These are phyloP conservation scores for Clonostachys rhizophaga DNA, from an alignment of 2,329 filamentous ascomycete species.

Conservation along the genomic window DNA sequence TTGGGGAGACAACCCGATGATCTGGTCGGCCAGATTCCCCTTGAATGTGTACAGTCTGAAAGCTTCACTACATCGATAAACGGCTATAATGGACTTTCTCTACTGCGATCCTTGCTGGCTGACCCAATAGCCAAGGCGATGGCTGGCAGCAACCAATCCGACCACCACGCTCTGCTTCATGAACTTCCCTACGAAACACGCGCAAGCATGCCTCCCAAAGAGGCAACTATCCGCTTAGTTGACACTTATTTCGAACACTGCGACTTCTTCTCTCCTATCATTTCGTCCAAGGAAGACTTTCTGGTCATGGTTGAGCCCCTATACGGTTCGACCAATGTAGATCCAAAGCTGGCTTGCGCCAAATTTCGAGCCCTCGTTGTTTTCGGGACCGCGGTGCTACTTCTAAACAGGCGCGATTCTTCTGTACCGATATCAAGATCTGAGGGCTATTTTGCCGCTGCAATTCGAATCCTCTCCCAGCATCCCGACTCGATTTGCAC, in stretches of 20 bases:
- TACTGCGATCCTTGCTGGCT: conserved; percentile 3
- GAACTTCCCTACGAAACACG: conserved; percentile 6
- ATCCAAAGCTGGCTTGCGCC: background rate
- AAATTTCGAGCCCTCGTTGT: conserved; percentile 4
- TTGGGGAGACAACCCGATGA: background rate
- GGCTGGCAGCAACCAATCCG: background rate
- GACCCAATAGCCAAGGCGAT: conserved; percentile 2
- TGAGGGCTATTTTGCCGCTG: conserved; percentile 6
- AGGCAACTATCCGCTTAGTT: conserved; percentile 4
- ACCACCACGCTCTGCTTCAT: conserved; percentile 1
- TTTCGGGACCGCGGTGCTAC: conserved; percentile 4
- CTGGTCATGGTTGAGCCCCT: conserved; percentile 1
- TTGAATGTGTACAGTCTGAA: background rate
- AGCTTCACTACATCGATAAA: background rate
- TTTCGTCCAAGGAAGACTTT: conserved; percentile 9
- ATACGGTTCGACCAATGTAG: background rate
- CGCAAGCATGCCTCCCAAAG: conserved; percentile 5
- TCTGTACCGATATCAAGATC: conserved; percentile 4
- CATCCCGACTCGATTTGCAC: conserved; percentile 4
- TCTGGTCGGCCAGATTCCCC: background rate
- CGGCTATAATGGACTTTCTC: conserved; percentile 2
- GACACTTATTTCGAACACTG: conserved; percentile 19
- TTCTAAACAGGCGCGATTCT: conserved; percentile 7
- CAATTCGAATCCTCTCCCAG: conserved; percentile 2
- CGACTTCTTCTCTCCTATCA: conserved; percentile 16